Evolutionary conservation across 805 yeast species (phyloP), one percentile per base, ranked within the genome.

Genomic region (Cephaloascus albidus): DNA sequence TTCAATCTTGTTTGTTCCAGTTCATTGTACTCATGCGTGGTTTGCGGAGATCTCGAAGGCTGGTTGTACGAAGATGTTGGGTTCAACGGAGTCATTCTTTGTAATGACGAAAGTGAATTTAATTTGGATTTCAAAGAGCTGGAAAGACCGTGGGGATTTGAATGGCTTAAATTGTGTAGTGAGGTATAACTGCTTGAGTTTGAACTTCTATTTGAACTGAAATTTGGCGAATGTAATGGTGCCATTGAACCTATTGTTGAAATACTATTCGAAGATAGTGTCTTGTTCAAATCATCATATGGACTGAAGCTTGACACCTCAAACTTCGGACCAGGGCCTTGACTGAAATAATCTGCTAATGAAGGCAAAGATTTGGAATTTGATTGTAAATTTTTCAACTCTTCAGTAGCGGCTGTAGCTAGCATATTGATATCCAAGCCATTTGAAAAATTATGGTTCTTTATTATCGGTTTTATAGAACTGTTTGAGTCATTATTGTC

Each of bases 371-470:
- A 71, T 50, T 68, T 72, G n/a, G 72, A 68, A 45, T 65, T 64
- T 37, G 55, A 43, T 44, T 66, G 65, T 43, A 74, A 45, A 42
- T 63, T 61, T 40, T 63, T 63, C 41, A 74, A 59, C 51, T 74
- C 80, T 49, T 73, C 76, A 3, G 75, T 63, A 3, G 80, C 79
- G 4, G 78, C 78, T 10, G 70, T 58, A 4, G 78, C 79, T 36
- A 74, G 53, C 3, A 72, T 57, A 49, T 74, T 76, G 37, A 74
- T 74, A 47, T 70, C 72, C 54, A 65, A 23, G 28, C 10, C 6
- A 23, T 23, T 23, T 12, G 28, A 23, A 23, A 12, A 6, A 8
- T 23, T 6, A 8, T 23, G 28, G 10, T 6, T 23, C 12, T 23
- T 23, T 6, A 23, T 6, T n/a, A n/a, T n/a, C n/a, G n/a, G n/a